phyloP scores from a whole-genome alignment of 148 eudicot genomes.

The Diospyros lotus region DNA sequence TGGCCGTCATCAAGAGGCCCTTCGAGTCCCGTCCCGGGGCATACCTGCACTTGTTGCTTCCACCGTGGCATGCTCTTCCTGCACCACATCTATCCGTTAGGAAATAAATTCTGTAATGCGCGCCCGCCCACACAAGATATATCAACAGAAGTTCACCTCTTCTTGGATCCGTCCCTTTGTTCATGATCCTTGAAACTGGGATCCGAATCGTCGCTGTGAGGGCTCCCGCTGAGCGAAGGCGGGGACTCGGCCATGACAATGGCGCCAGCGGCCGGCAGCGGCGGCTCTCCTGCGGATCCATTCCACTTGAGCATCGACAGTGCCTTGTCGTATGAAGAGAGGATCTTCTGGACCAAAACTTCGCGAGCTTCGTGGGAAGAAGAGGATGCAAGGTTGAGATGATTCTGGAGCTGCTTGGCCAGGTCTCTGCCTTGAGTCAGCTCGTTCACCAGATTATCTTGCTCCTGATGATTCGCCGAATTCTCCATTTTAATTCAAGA shows the following conservation, averaged over 20 bases:
- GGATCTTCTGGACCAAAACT: slow-evolving; percentile 23
- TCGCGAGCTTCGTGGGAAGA: slow-evolving; percentile 19
- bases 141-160: slow-evolving; percentile 10
- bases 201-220: slow-evolving; percentile 29
- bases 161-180: slow-evolving; percentile 8
- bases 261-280: neutral
- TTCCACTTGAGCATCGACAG: slow-evolving; percentile 23
- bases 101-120: neutral
- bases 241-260: slow-evolving; percentile 24
- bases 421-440: slow-evolving; percentile 36
- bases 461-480: slow-evolving; percentile 9
- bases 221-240: slow-evolving; percentile 26
- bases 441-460: slow-evolving; percentile 25
- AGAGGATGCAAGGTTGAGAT: slow-evolving; percentile 27
- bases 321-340: slow-evolving; percentile 27
- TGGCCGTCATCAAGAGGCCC: slow-evolving; percentile 46
- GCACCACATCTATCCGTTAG: neutral
- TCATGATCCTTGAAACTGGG: slow-evolving; percentile 20
- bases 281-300: neutral
- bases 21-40: slow-evolving; percentile 29
- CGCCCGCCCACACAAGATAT: neutral
- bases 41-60: slow-evolving; percentile 31
- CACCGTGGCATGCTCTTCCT: slow-evolving; percentile 32
- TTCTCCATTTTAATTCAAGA: slow-evolving; percentile 16
- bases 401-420: slow-evolving; percentile 34